Conservation (phyloP, 2,329 filamentous ascomycete genomes). For the Aureobasidium mangrovei region DNA sequence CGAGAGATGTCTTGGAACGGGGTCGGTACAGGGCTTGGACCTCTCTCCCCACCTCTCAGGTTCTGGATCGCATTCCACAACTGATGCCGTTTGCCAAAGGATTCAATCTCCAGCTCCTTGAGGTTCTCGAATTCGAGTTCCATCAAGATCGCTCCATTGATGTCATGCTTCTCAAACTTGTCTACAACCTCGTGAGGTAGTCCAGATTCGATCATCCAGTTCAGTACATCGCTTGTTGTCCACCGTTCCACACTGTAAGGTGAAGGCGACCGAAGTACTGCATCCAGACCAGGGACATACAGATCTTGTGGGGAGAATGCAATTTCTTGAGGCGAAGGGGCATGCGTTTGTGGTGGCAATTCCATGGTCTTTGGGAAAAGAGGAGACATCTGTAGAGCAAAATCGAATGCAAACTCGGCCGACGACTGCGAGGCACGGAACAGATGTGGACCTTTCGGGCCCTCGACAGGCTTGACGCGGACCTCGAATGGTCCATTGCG, state of each 20-base stretch:
- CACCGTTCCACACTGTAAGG: slow-evolving; percentile 50
- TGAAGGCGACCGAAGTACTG: slow-evolving; percentile 11
- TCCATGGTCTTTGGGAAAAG: slow-evolving; percentile 53
- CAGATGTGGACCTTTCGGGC: slow-evolving; percentile 76
- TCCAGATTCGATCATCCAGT: slow-evolving; percentile 78
- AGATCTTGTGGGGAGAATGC: slow-evolving; percentile 29
- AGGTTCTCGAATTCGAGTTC: slow-evolving; percentile 88
- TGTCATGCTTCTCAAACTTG: slow-evolving; percentile 85
- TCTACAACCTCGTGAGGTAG: slow-evolving; percentile 70
- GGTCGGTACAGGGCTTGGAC: slow-evolving; percentile 36
- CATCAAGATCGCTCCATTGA: slow-evolving; percentile 76
- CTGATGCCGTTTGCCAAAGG: slow-evolving; percentile 71
- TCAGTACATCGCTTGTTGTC: slow-evolving; percentile 68
- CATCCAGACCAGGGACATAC: slow-evolving; percentile 18
- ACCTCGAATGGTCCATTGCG: slow-evolving; percentile 48
- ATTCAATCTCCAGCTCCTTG: slow-evolving; percentile 69
- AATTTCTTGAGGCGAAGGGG: slow-evolving; percentile 22
- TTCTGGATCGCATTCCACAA: slow-evolving; percentile 72
- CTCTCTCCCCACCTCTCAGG: slow-evolving; percentile 45
- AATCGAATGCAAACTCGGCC: slow-evolving; percentile 41
- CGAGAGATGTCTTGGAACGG: slow-evolving; percentile 41
- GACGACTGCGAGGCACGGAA: slow-evolving; percentile 64
- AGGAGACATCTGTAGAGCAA: slow-evolving; percentile 60
- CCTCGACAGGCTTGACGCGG: slow-evolving; percentile 61
- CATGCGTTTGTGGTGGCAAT: slow-evolving; percentile 31